A percentile compares a stretch with the other conserved stretches of the same genome.
Conservation (phyloP, 2,329 filamentous ascomycete species). For the Penicillium sclerotigenum region DNA sequence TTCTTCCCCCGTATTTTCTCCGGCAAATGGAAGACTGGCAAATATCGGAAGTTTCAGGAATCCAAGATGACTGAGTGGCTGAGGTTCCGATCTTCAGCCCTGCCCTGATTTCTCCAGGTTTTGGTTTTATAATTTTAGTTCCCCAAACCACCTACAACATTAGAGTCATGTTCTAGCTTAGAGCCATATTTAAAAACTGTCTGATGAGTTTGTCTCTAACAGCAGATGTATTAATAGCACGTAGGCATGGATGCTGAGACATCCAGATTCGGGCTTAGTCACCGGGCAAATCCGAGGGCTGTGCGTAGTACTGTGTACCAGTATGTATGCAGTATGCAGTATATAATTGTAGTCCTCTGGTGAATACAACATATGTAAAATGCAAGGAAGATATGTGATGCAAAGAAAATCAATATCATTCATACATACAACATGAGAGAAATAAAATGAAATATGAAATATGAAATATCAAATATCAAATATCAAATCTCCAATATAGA, state of each 20-base stretch:
- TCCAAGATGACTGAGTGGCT: slow-evolving; percentile 19
- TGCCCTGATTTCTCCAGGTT: slow-evolving; percentile 16
- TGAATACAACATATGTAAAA: too few relatives aligned
- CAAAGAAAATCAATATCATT: background rate
- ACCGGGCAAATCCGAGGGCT: slow-evolving; percentile 6
- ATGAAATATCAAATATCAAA: background rate
- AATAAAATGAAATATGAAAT: background rate
- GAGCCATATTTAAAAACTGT: background rate
- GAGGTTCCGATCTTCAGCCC: slow-evolving; percentile 23
- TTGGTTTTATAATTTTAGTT: background rate
- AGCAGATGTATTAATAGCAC: slow-evolving; percentile 15
- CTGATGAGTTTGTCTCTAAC: background rate
- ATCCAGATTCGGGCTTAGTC: slow-evolving; percentile 10
- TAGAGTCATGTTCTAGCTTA: background rate
- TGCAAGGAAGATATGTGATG: too few relatives aligned
- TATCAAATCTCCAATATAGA: slow-evolving; percentile 4
- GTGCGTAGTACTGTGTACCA: slow-evolving; percentile 1
- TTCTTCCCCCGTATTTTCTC: slow-evolving; percentile 22
- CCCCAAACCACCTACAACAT: background rate
- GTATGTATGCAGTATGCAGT: background rate
- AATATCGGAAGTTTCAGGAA: slow-evolving; percentile 36
- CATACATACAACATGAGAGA: background rate
- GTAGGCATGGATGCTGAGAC: slow-evolving; percentile 1
- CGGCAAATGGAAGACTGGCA: slow-evolving; percentile 24
- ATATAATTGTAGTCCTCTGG: too few relatives aligned